phyloP scores from a whole-genome alignment of 306 rosid species.

The Cyamopsis tetragonoloba region DNA sequence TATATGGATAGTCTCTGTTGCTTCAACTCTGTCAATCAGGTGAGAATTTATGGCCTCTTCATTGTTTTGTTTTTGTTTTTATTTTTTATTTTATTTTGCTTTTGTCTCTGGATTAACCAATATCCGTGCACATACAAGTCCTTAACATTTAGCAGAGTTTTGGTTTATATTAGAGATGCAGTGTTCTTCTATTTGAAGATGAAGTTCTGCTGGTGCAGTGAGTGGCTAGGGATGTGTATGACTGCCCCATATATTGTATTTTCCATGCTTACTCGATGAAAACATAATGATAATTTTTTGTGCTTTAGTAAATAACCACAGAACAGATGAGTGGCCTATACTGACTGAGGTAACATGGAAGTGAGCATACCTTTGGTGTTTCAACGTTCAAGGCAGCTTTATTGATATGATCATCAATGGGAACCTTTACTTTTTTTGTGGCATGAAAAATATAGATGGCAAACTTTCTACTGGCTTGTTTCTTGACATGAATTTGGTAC shows the following conservation, averaged over 20 bases:
- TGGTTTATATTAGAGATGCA: not conserved
- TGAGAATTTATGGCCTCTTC: constrained; percentile 32
- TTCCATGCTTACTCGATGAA: constrained; percentile 9
- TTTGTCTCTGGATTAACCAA: not conserved
- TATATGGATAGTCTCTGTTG: constrained; percentile 76
- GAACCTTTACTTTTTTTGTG: not conserved
- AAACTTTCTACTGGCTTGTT: not conserved
- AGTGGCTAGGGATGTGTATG: constrained; percentile 15
- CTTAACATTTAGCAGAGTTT: not conserved
- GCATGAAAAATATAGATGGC: not conserved
- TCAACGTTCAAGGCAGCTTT: not conserved
- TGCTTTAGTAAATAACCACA: not conserved
- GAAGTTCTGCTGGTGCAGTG: not conserved
- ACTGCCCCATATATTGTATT: constrained; percentile 9
- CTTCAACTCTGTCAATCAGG: constrained; percentile 70
- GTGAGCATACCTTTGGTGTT: not conserved
- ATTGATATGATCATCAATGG: not conserved
- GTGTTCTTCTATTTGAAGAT: not conserved
- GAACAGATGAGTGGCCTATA: not conserved
- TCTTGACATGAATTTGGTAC: not conserved
- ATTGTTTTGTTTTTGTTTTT: not conserved
- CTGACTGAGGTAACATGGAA: not conserved
- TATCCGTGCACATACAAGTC: constrained; percentile 3
- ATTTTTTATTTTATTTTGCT: not conserved
- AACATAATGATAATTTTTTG: not conserved